Base-by-base conservation (phyloP, 1,284 basidiomycete genomes). In the Papiliotrema flavescens region DNA sequence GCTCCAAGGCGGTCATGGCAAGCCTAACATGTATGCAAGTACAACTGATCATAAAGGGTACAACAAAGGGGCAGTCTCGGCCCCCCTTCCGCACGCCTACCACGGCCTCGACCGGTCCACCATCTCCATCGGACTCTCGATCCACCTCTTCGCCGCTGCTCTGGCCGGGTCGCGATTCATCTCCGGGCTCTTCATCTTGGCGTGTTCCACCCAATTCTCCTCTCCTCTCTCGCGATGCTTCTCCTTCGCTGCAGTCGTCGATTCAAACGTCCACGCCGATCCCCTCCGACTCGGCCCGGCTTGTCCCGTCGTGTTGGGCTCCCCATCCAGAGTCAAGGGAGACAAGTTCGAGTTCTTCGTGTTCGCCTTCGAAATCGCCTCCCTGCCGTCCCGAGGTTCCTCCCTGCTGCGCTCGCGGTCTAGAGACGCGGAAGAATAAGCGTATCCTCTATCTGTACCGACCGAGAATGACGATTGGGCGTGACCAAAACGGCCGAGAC, bases 101-200 rank as follows among this genome's bases (percentile, higher is more conserved):
- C 61, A 62, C 15, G 61, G 61, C 37, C 64, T 54, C 17, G 57
- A 53, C 8, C 55, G 37, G 49, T 63, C 56, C 7, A 40, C 50
- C 62, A 66, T 62, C 40, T 63, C 62, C 43, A 66, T 32, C 13
- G 64, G 62, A 52, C 61, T 62, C 19, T 60, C 47, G 3, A 56
- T 53, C 41, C 47, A 39, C 19, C 32, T 26, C 20, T 35, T 35
- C 19, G n/a, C 48, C 15, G 32, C 39, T 4, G 28, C 14, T 42
- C 35, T 4, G 36, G 26, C 5, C n/a, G 22, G 7, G 4, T 40
- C 36, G 14, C 44, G n/a, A 15, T 11, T 32, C 11, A 24, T 7
- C 47, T 40, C 48, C 14, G 34, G 37, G n/a, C 46, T 41, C 52
- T 47, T 36, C 24, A 17, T 19, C 34, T n/a, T 43, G 24, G 49